These are phyloP conservation scores for Medicago ruthenica DNA, from an alignment of 306 rosid genomes.

Conservation along the genomic window DNA sequence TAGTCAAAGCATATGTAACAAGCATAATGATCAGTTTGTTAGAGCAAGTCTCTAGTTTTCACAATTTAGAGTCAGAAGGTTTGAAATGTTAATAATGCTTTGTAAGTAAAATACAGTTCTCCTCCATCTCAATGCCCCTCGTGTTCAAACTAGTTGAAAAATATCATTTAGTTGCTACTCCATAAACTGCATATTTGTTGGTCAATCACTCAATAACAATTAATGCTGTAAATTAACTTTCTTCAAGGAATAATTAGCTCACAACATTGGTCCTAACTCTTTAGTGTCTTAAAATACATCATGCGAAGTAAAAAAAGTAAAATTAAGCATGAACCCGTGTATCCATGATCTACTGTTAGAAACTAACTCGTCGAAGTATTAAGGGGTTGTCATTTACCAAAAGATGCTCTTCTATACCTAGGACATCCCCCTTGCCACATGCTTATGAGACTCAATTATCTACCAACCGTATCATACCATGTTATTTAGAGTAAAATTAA, in stretches of 20 bases:
- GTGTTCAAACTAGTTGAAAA: neutral
- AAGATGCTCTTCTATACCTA: neutral
- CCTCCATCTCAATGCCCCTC: neutral
- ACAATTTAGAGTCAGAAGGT: neutral
- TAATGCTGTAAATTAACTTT: too few relatives aligned
- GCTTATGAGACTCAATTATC: neutral
- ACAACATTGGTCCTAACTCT: neutral
- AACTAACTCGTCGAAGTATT: neutral
- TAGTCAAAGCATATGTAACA: conserved; percentile 8
- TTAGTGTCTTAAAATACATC: neutral
- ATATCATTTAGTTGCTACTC: neutral
- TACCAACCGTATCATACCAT: neutral
- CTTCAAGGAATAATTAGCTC: neutral
- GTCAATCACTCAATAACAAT: too few relatives aligned
- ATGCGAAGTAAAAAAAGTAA: neutral
- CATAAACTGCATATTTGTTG: too few relatives aligned
- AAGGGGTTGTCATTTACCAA: neutral
- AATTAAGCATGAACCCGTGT: neutral
- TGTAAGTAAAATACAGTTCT: neutral
- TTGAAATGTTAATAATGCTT: neutral
- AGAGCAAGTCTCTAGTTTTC: neutral
- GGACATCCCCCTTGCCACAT: neutral
- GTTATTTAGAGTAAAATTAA: neutral
- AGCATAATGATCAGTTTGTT: neutral
- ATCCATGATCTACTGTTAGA: neutral